Base-by-base conservation (phyloP, 1,284 basidiomycete species). In the Testicularia cyperi region DNA sequence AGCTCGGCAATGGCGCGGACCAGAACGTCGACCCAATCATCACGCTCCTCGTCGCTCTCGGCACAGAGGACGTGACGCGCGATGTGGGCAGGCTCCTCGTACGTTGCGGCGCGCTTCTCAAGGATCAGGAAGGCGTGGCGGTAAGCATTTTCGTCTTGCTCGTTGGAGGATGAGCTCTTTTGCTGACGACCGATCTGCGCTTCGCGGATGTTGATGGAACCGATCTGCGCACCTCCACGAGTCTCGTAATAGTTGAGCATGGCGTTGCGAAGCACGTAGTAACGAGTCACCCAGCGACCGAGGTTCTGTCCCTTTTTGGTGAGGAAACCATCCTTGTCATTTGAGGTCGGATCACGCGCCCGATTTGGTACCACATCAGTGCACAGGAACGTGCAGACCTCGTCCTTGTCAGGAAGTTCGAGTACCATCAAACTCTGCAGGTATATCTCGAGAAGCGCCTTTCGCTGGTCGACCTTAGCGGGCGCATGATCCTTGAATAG, bases 261-360 rank as follows among this genome's bases (percentile, higher is more conserved):
- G 16, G 55, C 91, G 86, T 78, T 90, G 84, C 33, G 63, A 1
- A 97, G 80, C 7, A 95, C 87, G 72, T 97, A 97, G 78, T 87
- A 97, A 32, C 94, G 83, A 23, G 90, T 91, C 75, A 70, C 74
- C 70, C 69, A 80, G 47, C 82, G 89, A 40, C 92, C 92, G 77
- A 97, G 92, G 72, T 91, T 95, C 79, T 95, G 91, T 16, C 92
- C 92, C 62, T 92, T 84, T 79, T 97, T 97, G 21, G 94, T 96
- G 34, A 96, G 80, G 78, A 94, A 97, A 16, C 94, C 94, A 78
- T 92, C 92, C 78, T 91, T 95, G 80, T 88, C 86, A n/a, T 85
- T 88, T 19, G 41, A 45, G 32, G 33, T 43, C 3, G 67, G 67
- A 36, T 71, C 70, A 8, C 44, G 54, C 12, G 54, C n/a, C 4